Percentiles rank a stretch among this genome's conserved stretches.
Conservation (phyloP, 1,284 basidiomycete genomes). For the Ceratobasidium sp. region DNA sequence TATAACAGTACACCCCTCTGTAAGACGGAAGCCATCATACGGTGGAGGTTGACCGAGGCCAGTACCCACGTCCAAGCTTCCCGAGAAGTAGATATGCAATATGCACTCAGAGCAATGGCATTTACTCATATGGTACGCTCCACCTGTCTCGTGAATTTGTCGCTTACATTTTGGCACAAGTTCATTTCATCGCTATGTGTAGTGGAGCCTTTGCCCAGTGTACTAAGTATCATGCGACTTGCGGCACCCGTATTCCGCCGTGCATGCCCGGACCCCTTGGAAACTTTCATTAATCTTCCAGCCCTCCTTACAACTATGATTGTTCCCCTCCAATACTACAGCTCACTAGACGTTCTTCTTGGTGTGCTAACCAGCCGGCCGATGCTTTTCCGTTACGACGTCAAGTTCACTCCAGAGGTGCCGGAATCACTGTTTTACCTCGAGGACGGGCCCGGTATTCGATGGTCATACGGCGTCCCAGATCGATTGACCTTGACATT, state of each 20-base stretch:
- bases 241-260: slow-evolving; percentile 10
- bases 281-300: slow-evolving; percentile 5
- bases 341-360: slow-evolving; percentile 9
- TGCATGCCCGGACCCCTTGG: not conserved
- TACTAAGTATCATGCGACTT: not conserved
- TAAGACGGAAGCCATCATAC: too few species aligned
- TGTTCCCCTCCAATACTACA: slow-evolving; percentile 4
- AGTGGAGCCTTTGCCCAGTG: not conserved
- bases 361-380: not conserved
- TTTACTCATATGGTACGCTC: too few species aligned
- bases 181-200: too few species aligned
- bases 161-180: too few species aligned
- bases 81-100: too few species aligned
- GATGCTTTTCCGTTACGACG: slow-evolving; percentile 22
- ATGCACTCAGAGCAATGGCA: too few species aligned
- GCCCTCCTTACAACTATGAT: not conserved
- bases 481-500: slow-evolving; percentile 7
- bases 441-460: not conserved
- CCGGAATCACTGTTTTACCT: not conserved
- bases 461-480: not conserved
- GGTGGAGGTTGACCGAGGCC: too few species aligned
- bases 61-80: too few species aligned
- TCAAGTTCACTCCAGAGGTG: not conserved
- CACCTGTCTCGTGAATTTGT: too few species aligned
- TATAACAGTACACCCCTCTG: too few species aligned